A percentile compares a stretch with the other conserved stretches of the same genome.
These are phyloP conservation scores for Paspalum vaginatum DNA, from an alignment of 176 grass and related monocot species.

Conservation along the genomic window DNA sequence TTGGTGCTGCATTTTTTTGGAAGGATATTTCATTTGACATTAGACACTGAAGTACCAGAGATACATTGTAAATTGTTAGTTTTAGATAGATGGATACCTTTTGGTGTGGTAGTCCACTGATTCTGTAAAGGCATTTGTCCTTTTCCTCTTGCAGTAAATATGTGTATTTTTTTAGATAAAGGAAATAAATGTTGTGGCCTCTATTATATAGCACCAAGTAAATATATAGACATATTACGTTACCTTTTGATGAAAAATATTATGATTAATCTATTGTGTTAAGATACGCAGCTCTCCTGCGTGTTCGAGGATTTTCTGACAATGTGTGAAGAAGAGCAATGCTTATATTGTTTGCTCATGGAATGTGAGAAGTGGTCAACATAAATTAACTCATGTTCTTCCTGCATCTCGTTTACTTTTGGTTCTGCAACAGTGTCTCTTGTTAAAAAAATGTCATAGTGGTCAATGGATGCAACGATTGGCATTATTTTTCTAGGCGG, in stretches of 20 bases:
- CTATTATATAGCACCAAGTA: no score
- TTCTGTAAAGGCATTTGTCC: neutral
- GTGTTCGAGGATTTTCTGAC: neutral
- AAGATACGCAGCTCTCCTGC: no score
- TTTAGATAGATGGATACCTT: neutral
- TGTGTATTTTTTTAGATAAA: no score
- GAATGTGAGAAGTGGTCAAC: neutral
- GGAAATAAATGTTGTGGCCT: no score
- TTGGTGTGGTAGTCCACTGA: neutral
- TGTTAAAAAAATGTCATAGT: neutral
- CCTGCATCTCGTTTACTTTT: neutral
- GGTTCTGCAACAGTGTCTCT: neutral
- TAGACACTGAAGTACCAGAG: neutral
- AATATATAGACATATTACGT: neutral
- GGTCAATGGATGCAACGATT: neutral
- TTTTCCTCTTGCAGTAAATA: neutral
- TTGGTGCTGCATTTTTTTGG: neutral
- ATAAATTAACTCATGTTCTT: neutral
- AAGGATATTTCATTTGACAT: slow-evolving; percentile 8
- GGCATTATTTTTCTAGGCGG: neutral
- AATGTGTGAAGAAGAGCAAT: neutral
- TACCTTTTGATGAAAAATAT: neutral
- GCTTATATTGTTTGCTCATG: neutral
- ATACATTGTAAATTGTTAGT: neutral
- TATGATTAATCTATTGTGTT: neutral